Percentiles rank a stretch among this genome's conserved stretches.
Conservation (phyloP, 2,329 filamentous ascomycete species). For the Tolypocladium inflatum region DNA sequence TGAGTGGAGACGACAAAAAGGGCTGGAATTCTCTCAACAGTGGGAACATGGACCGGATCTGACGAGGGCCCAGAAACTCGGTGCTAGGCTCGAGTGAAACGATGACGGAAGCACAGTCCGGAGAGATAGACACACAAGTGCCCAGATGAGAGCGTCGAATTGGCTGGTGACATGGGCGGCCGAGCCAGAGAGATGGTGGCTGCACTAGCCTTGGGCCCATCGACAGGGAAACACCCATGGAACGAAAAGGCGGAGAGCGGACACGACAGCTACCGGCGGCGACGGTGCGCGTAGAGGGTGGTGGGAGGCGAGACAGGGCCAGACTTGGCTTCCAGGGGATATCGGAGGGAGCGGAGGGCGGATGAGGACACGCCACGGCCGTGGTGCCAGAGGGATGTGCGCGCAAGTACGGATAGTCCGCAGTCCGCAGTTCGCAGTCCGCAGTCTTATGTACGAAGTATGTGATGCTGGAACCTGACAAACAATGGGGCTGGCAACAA, state of each 20-base stretch:
- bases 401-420: not conserved
- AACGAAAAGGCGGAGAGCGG: slow-evolving; percentile 3
- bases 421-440: not conserved
- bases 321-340: not conserved
- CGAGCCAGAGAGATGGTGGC: slow-evolving; percentile 11
- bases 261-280: not conserved
- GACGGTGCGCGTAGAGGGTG: not conserved
- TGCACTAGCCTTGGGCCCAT: slow-evolving; percentile 19
- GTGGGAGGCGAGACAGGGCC: not conserved
- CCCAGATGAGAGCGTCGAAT: not conserved
- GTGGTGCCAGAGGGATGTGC: not conserved
- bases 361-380: not conserved
- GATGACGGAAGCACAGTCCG: slow-evolving; percentile 3
- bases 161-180: slow-evolving; percentile 17
- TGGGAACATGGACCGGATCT: slow-evolving; percentile 17
- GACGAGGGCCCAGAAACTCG: slow-evolving; percentile 10
- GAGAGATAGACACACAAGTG: slow-evolving; percentile 8
- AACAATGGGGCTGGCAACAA: slow-evolving; percentile 10
- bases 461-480: not conserved
- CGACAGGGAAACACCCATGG: slow-evolving; percentile 11
- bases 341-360: not conserved
- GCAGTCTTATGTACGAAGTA: too few species aligned
- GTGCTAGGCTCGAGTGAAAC: slow-evolving; percentile 4
- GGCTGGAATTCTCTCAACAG: not conserved
- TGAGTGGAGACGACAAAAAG: not conserved